Conservation (phyloP, 352 stramenopile species). For the Phytopythium kandeliae region DNA sequence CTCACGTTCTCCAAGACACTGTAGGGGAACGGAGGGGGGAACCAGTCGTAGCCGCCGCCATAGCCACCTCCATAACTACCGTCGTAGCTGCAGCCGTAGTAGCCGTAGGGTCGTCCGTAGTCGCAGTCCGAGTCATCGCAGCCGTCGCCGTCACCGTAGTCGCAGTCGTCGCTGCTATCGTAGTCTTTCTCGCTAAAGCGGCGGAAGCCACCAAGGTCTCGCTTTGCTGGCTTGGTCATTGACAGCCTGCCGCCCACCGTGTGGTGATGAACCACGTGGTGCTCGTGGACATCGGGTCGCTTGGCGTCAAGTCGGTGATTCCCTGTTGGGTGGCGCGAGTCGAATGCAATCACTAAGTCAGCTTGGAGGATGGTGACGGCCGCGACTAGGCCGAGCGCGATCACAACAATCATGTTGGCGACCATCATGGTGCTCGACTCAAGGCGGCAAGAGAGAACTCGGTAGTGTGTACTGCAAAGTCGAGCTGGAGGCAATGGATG, state of each 20-base stretch:
- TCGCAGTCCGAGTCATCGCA: background rate
- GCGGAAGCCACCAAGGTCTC: background rate
- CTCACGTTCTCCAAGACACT: background rate
- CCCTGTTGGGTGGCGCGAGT: background rate
- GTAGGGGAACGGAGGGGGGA: slow-evolving; percentile 1
- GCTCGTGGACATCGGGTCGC: background rate
- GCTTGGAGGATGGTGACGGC: slow-evolving; percentile 1
- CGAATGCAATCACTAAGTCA: background rate
- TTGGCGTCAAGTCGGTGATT: background rate
- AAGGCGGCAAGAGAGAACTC: background rate
- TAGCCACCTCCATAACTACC: background rate
- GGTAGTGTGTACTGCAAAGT: no score
- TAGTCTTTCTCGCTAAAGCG: background rate
- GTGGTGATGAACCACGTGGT: background rate
- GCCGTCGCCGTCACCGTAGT: background rate
- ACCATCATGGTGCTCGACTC: background rate
- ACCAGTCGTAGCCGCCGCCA: no score
- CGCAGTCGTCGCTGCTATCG: background rate
- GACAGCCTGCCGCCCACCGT: background rate
- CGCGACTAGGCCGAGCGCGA: background rate
- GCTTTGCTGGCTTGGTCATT: no score
- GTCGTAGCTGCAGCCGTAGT: no score
- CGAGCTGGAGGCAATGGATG: no score
- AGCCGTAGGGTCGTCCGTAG: background rate
- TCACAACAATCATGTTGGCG: background rate